phyloP scores from a whole-genome alignment of 805 yeast genomes.

The Tetrapisispora taiwanensis region DNA sequence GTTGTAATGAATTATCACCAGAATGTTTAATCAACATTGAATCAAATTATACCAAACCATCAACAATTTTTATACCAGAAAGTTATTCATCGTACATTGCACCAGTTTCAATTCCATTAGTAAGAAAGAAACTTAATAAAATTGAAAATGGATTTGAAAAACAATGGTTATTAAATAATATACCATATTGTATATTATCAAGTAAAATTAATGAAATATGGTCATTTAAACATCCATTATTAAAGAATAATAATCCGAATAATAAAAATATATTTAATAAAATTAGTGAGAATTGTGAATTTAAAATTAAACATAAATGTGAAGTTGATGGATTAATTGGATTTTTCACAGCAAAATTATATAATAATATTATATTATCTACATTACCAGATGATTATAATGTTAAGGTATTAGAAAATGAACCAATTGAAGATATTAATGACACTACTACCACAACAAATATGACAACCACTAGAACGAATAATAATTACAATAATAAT shows the following conservation, averaged over 20 bases:
- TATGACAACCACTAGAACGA: no score
- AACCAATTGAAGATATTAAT: not conserved
- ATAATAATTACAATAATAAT: no score
- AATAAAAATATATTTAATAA: constrained; percentile 20
- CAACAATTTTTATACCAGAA: constrained; percentile 54
- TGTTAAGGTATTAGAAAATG: constrained; percentile 1
- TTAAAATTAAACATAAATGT: constrained; percentile 40
- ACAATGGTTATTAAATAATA: constrained; percentile 38
- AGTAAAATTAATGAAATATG: constrained; percentile 45
- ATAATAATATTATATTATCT: constrained; percentile 38
- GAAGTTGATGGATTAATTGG: constrained; percentile 69
- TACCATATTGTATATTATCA: constrained; percentile 37
- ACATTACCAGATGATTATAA: constrained; percentile 21
- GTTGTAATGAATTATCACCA: constrained; percentile 84
- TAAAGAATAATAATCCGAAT: constrained; percentile 5
- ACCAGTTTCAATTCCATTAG: constrained; percentile 54
- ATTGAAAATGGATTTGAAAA: constrained; percentile 27
- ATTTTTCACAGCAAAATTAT: constrained; percentile 60
- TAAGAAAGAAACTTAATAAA: constrained; percentile 31
- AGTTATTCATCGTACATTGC: constrained; percentile 49
- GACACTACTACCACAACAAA: no score
- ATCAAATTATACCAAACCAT: constrained; percentile 28
- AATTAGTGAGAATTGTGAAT: constrained; percentile 14
- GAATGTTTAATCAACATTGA: constrained; percentile 53
- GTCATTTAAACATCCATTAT: constrained; percentile 48